Evolutionary conservation across 345 rosid genomes (phyloP).

Genomic region (Durio zibethinus): DNA sequence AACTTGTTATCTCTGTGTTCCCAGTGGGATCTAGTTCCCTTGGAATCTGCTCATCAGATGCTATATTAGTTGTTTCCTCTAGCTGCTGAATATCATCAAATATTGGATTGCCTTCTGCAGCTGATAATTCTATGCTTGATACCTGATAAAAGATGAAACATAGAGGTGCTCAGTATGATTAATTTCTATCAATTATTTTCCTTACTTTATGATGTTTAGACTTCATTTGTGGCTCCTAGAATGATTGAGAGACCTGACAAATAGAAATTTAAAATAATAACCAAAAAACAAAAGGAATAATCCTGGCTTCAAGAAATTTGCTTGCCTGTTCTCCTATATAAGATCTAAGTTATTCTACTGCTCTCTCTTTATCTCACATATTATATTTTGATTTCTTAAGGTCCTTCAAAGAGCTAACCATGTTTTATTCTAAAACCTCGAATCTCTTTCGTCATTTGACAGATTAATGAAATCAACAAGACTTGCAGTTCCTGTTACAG

Average conservation of each 20-base stretch:
- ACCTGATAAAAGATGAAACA: slow-evolving; percentile 33
- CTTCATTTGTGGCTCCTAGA: too few species aligned
- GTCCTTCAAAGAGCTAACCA: too few species aligned
- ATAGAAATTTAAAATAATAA: background rate
- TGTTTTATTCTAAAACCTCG: background rate
- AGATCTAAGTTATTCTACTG: background rate
- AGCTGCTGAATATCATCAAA: slow-evolving; percentile 21
- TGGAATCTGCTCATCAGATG: slow-evolving; percentile 23
- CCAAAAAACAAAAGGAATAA: background rate
- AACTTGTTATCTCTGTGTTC: slow-evolving; percentile 5
- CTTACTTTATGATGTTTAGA: background rate
- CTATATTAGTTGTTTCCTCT: slow-evolving; percentile 20
- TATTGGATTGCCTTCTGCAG: slow-evolving; percentile 19
- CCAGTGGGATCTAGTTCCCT: slow-evolving; percentile 23
- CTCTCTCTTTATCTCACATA: background rate
- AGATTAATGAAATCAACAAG: background rate
- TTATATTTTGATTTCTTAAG: too few species aligned
- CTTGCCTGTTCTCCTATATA: background rate
- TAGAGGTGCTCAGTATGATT: slow-evolving; percentile 8
- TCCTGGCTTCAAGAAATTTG: background rate
- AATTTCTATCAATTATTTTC: background rate
- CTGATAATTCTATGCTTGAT: slow-evolving; percentile 12
- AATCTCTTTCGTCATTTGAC: background rate
- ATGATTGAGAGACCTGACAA: too few species aligned
- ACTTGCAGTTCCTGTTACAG: background rate